phyloP scores from a whole-genome alignment of 208 protist species.

The Jaenimonas drosophilae region DNA sequence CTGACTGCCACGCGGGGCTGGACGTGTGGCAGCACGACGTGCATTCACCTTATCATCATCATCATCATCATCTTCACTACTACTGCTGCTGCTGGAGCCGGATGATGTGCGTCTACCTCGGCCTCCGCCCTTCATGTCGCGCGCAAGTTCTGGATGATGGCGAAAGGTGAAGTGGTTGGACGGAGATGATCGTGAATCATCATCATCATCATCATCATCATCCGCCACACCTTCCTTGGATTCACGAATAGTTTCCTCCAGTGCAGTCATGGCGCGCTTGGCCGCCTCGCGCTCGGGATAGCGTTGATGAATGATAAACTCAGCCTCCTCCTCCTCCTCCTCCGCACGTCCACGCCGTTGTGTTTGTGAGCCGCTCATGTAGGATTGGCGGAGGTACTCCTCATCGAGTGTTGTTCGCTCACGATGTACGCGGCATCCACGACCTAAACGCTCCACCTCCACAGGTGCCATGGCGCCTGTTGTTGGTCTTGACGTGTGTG shows the following conservation, averaged over 20 bases:
- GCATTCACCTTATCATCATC: too few species aligned
- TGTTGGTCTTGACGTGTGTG: too few species aligned
- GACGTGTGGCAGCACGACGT: too few species aligned
- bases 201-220: too few species aligned
- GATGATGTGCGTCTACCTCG: not conserved
- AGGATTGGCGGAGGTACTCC: constrained; percentile 21
- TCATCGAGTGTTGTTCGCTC: constrained; percentile 24
- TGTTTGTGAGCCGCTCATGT: not conserved
- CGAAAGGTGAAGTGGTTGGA: constrained; percentile 1
- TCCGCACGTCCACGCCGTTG: too few species aligned
- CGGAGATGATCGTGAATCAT: too few species aligned
- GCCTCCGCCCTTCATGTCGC: not conserved
- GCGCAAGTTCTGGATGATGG: not conserved
- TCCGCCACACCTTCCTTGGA: constrained; percentile 4
- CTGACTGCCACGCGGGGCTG: too few species aligned
- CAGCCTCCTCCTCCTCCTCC: not conserved
- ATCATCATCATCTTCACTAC: constrained; percentile 8
- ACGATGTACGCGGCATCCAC: constrained; percentile 47
- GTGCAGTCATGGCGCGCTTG: constrained; percentile 36
- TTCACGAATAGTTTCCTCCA: constrained; percentile 27
- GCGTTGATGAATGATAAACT: constrained; percentile 28
- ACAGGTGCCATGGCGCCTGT: not conserved
- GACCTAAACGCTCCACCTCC: constrained; percentile 32
- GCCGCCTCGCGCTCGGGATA: constrained; percentile 59
- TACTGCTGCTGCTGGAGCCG: constrained; percentile 1